Base-by-base conservation (phyloP, 257 asterid species). In the Ophiorrhiza pumila region DNA sequence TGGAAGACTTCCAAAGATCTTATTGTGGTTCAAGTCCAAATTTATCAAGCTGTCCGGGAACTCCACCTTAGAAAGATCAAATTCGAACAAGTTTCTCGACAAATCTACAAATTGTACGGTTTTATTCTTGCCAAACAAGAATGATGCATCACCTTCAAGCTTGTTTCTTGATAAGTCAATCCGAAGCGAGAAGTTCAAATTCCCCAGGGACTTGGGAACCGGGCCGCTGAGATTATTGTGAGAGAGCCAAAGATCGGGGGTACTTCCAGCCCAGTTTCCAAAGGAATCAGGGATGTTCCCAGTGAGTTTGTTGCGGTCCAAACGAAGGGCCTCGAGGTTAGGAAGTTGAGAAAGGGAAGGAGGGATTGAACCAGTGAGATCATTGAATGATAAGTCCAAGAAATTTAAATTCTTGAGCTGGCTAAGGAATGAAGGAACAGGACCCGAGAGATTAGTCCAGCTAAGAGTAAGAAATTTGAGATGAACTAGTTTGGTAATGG, bases 181-280 rank as follows among this genome's bases (percentile, higher is more conserved):
- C 22, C 4, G 2, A 0, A 0, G 3, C 0, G 79, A 65, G n/a
- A 90, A 75, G 65, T 84, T 81, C 75, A 79, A 22, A n/a, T 58
- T 20, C 0, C 84, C 87, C 61, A 81, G 74, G 0, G 80, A 74
- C 52, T 65, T 68, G 0, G 97, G 96, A 49, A 91, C 68, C 0
- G 39, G 22, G 15, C 96, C 96, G 0, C 84, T 74, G 32, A 91
- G 80, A 71, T 78, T 88, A 73, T 91, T 91, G 76, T 89, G 92
- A 3, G 90, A 85, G 1, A 91, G 84, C 61, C 50, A 68, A 7
- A 91, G 46, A 60, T 72, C 73, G 18, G 85, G 87, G 5, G 77
- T 59, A 29, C 1, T 60, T 17, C 66, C 66, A 18, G 43, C 66
- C 66, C 66, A 60, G 23, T 29, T 2, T 60, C 66, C 66, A 34